Conservation (phyloP, 2,329 filamentous ascomycete genomes). For the Elsinoe fawcettii region DNA sequence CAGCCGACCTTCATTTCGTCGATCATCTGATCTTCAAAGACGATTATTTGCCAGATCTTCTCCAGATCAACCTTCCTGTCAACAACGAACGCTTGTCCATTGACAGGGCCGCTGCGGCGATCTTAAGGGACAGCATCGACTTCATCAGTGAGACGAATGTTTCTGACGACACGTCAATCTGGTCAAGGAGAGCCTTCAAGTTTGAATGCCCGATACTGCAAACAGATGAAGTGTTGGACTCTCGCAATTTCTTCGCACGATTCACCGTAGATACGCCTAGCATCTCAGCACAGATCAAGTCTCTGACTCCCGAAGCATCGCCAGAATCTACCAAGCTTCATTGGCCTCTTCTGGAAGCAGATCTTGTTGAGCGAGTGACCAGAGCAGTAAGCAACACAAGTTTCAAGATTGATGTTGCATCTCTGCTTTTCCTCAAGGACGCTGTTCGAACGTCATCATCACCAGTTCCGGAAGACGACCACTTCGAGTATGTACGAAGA, state of each 20-base stretch:
- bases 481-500: not conserved
- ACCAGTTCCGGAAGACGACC: not conserved
- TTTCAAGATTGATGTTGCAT: slow-evolving; percentile 29
- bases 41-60: not conserved
- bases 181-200: slow-evolving; percentile 26
- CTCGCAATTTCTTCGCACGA: slow-evolving; percentile 20
- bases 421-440: slow-evolving; percentile 22
- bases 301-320: slow-evolving; percentile 22
- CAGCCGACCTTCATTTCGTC: not conserved
- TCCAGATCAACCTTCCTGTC: not conserved
- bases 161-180: slow-evolving; percentile 5
- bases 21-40: not conserved
- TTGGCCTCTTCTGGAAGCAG: slow-evolving; percentile 30
- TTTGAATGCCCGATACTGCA: slow-evolving; percentile 41
- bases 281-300: slow-evolving; percentile 12
- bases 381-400: slow-evolving; percentile 29
- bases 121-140: slow-evolving; percentile 21
- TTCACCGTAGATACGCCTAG: not conserved
- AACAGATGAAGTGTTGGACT: slow-evolving; percentile 39
- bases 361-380: slow-evolving; percentile 18
- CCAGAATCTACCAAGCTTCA: slow-evolving; percentile 33
- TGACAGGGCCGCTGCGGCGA: slow-evolving; percentile 22
- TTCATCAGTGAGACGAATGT: not conserved
- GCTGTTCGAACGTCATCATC: slow-evolving; percentile 12
- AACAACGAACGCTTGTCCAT: slow-evolving; percentile 22